Base-by-base conservation (phyloP, 2,329 filamentous ascomycete genomes). In the Neopestalotiopsis clavispora region DNA sequence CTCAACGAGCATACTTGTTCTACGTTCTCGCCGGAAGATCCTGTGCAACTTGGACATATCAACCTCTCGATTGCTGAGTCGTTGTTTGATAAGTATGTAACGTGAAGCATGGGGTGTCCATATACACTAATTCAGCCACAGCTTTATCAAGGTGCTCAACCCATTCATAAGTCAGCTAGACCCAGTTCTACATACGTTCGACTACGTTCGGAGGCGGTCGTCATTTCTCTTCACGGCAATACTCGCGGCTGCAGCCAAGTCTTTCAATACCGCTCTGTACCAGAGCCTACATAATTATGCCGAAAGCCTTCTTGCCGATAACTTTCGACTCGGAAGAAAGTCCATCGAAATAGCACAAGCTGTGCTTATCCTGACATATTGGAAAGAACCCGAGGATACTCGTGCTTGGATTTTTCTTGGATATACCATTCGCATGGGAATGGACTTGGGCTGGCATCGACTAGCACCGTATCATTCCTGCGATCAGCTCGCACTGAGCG, bases 141-240 rank as follows among this genome's bases (percentile, higher is more conserved):
- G 80, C 23, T 83, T 82, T 68, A 79, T 83, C 68, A 71, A 72
- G 32, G 78, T 77, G 63, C 73, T 82, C 30, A 83, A 83, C 63
- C 79, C 80, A 1, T 82, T 80, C n/a, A 80, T 82, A 28, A 78
- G 77, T 69, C 81, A 82, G 65, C 73, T 83, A 12, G 81, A 83
- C 63, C 80, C 78, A 3, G 68, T 65, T 1, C 67, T 83, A 17
- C 80, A 83, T 67, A 83, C 79, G 1, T 78, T 82, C 32, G 66
- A 74, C n/a, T 79, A 79, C 56, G 75, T 82, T 4, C 74, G 78
- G 10, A 73, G 74, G 57, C 75, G 74, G 34, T 82, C 80, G 2
- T 66, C 80, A 4, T 82, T 82, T 64, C 74, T 83, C 12, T 74
- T 83, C 6, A 78, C 76, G 4, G 71, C 75, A 23, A 72, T 81